Evolutionary conservation across 2,329 filamentous ascomycete species (phyloP).

Genomic region (Hirsutella thompsonii): DNA sequence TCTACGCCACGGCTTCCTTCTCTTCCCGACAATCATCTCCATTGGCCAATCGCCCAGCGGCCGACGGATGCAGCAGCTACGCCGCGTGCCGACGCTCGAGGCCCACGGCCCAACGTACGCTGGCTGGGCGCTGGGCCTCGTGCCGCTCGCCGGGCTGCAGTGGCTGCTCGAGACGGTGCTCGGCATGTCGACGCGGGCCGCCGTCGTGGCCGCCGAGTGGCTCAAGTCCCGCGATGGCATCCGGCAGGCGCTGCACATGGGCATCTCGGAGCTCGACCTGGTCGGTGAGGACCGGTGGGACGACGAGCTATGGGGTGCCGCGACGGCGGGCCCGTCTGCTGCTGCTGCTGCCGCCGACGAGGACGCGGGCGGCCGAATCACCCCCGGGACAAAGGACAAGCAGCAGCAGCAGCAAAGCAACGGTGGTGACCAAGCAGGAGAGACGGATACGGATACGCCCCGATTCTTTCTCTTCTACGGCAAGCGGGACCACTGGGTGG

Average conservation of each 20-base stretch:
- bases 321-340: too few species aligned
- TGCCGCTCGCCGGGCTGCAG: conserved; percentile 23
- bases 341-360: too few species aligned
- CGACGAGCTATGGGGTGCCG: conserved; percentile 42
- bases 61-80: conserved; percentile 26
- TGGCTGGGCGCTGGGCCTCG: conserved; percentile 24
- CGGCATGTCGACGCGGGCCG: conserved; percentile 34
- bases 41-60: conserved; percentile 52
- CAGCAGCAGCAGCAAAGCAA: too few species aligned
- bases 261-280: conserved; percentile 43
- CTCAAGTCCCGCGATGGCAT: conserved; percentile 44
- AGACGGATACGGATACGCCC: conserved; percentile 18
- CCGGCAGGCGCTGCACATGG: conserved; percentile 46
- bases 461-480: conserved; percentile 50
- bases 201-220: conserved; percentile 37
- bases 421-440: too few species aligned
- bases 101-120: conserved; percentile 25
- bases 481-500: conserved; percentile 49
- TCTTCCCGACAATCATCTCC: conserved; percentile 66
- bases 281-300: conserved; percentile 48
- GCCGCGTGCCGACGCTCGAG: conserved; percentile 27
- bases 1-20: conserved; percentile 43
- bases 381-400: too few species aligned
- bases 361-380: too few species aligned
- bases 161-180: conserved; percentile 30